Evolutionary conservation across 1,139 yeast species (phyloP), one percentile per base, ranked within the genome.

Genomic region (Suhomyces atakaporum): DNA sequence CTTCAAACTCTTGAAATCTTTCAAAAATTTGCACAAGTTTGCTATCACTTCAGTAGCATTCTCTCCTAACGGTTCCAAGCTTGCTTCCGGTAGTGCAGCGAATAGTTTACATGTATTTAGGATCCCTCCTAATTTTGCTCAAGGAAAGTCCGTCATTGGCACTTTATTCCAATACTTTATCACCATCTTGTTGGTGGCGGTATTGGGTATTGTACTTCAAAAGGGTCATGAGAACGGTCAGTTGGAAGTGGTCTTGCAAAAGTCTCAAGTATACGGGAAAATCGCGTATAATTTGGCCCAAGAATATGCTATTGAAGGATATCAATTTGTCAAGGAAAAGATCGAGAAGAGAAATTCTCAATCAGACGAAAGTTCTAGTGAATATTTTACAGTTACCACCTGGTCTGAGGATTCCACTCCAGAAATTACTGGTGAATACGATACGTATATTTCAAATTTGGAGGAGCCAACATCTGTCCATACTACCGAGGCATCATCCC

Each of bases 11-110:
- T 51, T 80, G 28, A 74, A 73, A 40, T 62, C 72, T 5, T 66
- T 81, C 42, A 71, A 73, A 34, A 75, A 82, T 43, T 80, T 83
- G 32, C 97, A 90, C 57, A 68, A 75, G 7, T 85, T 87, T 59
- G 92, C 96, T 8, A 81, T 90, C 35, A 90, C 97, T 0, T 73
- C 78, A 33, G 77, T 87, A 8, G 69, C 79, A 0, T 79, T 89
- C 43, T 81, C 87, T 11, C 83, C 87, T 7, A 75, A 79, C 49
- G 90, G 92, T 10, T 64, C 75, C 27, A 67, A 75, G 38, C 63
- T 89, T 33, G 95, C 90, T 1, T 77, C 90, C 11, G 84, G 82
- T 0, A 84, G 95, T 31, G 95, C 94, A 2, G 87, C 95, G 2
- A 84, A 85, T 44, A 75, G 88, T 1, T 75, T 89, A 26, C 78